These are phyloP conservation scores for Oxytropis ochrocephala DNA, from an alignment of 306 rosid species.

Conservation along the genomic window DNA sequence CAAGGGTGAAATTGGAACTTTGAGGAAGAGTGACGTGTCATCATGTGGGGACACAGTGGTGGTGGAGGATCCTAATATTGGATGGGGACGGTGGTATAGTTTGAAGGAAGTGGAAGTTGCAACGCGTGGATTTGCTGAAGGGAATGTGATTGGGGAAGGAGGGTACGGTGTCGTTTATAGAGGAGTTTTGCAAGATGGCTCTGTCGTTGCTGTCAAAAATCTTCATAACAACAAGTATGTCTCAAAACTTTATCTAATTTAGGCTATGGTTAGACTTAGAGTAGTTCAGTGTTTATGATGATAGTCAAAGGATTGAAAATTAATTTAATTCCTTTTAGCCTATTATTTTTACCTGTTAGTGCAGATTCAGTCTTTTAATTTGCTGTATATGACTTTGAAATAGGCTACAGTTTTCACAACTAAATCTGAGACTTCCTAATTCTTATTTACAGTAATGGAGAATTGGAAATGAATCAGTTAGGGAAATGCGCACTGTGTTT, in stretches of 20 bases:
- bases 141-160: conserved; percentile 92
- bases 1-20: conserved; percentile 20
- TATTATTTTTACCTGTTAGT: not conserved
- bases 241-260: not conserved
- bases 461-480: not conserved
- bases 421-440: not conserved
- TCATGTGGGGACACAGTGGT: conserved; percentile 28
- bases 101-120: conserved; percentile 67
- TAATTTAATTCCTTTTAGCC: not conserved
- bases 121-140: conserved; percentile 58
- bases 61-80: conserved; percentile 54
- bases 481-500: conserved; percentile 16
- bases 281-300: too few relatives aligned
- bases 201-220: conserved; percentile 85
- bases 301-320: too few relatives aligned
- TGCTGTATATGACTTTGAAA: not conserved
- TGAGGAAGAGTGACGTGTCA: conserved; percentile 41
- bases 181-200: conserved; percentile 64
- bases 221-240: conserved; percentile 94
- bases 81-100: conserved; percentile 96
- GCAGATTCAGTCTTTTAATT: not conserved
- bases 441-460: not conserved
- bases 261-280: too few relatives aligned
- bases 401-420: not conserved
- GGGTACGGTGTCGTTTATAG: conserved; percentile 88